Conservation (phyloP, 1,284 basidiomycete species). For the Fomitopsis pinicola region DNA sequence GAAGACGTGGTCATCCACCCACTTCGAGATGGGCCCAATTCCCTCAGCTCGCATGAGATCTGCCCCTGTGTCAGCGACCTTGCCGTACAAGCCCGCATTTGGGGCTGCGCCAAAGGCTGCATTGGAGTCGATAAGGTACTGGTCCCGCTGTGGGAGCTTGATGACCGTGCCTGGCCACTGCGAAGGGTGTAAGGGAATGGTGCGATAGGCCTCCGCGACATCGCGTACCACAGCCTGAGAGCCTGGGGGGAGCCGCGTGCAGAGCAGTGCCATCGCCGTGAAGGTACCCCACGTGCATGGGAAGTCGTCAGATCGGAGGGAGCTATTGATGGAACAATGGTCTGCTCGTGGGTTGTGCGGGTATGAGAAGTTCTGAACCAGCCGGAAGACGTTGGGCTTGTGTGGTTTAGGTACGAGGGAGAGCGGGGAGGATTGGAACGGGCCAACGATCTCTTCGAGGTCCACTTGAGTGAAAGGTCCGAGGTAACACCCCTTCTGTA, state of each 20-base stretch:
- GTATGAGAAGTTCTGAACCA: not conserved
- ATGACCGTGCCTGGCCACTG: not conserved
- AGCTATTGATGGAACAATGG: not conserved
- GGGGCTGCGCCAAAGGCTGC: not conserved
- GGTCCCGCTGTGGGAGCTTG: not conserved
- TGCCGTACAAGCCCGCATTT: constrained; percentile 25
- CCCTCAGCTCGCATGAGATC: not conserved
- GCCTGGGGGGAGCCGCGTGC: not conserved
- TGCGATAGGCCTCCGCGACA: not conserved
- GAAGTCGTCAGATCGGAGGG: not conserved
- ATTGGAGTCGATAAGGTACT: not conserved
- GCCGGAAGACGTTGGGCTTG: not conserved
- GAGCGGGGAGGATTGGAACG: not conserved
- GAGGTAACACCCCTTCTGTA: not conserved
- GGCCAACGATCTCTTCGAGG: not conserved
- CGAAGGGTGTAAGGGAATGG: not conserved
- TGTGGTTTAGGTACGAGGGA: not conserved
- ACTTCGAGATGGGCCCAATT: constrained; percentile 30
- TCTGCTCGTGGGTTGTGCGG: not conserved
- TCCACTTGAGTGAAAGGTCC: not conserved
- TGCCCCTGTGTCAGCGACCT: constrained; percentile 25
- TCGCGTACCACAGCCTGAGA: not conserved
- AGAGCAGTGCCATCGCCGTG: not conserved
- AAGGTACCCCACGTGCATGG: not conserved
- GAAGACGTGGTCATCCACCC: constrained; percentile 40